Evolutionary conservation across 2,329 filamentous ascomycete genomes (phyloP), one percentile per base, ranked within the genome.

Genomic region (Paraconiothyrium sp.): DNA sequence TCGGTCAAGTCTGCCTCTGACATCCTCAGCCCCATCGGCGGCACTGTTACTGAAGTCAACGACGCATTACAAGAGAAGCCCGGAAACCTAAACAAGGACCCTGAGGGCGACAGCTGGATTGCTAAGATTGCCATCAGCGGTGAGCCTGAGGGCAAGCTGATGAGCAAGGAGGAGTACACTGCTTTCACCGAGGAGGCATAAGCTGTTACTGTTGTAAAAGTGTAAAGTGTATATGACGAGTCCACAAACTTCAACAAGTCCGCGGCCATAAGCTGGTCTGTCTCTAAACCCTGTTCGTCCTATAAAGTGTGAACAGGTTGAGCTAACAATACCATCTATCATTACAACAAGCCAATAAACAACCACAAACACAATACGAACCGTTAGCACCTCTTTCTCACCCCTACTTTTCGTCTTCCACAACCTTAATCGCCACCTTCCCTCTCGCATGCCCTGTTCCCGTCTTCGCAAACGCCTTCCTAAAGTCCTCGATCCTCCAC

Each of bases 1-100:
- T 97, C 93, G 2, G 95, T 99, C 80, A 99, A 99, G 86, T 95
- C 91, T 65, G 95, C 95, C n/a, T 94, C 92, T 66, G 95, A 99
- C 79, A 97, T 99, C 84, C 91, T 97, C 83, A 90, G 93, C 14
- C 95, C 95, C 20, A 87, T 97, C 68, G 83, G 86, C 56, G 94
- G 94, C 76, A 91, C 83, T 70, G 88, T 99, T 63, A 85, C 88
- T 41, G 87, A 90, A 74, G 85, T 89, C 73, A 99, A 99, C 83
- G 75, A 76, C 11, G 76, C 84, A 62, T 86, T 99, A 64, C 92
- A 96, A 80, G 90, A 95, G 79, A 94, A 91, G 84, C 94, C 95
- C 24, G 87, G 87, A 62, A 90, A 87, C 59, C 93, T 99, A 83
- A 99, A 98, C 84, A 86, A 92, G 82, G 90, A 92, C 55, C 92